phyloP scores from a whole-genome alignment of 495 filamentous ascomycete genomes.

The Sordaria brevicollis region DNA sequence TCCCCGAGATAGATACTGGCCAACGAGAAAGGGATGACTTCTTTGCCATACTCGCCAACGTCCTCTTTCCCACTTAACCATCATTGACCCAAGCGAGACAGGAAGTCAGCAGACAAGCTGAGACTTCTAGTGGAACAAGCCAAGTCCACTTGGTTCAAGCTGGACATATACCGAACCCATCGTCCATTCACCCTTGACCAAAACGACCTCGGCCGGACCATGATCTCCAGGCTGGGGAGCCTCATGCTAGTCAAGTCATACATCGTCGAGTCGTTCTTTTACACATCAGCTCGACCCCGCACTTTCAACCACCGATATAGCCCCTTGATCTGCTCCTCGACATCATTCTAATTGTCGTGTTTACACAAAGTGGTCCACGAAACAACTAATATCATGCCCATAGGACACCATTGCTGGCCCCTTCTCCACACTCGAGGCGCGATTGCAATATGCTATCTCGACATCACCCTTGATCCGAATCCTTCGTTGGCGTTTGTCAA shows the following conservation, averaged over 20 bases:
- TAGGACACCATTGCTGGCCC: neutral
- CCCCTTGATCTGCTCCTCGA: neutral
- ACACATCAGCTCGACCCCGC: neutral
- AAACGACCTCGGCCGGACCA: neutral
- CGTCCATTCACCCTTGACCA: neutral
- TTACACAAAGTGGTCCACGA: neutral
- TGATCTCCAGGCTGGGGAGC: neutral
- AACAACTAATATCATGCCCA: neutral
- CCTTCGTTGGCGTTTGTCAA: neutral
- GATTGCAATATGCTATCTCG: neutral
- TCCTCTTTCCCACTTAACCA: neutral
- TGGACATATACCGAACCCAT: neutral
- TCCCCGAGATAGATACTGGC: neutral
- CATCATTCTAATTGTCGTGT: neutral
- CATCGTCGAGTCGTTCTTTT: neutral
- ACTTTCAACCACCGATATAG: neutral
- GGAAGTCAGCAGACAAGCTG: neutral
- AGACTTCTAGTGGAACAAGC: neutral
- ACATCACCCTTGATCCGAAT: neutral
- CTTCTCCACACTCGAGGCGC: neutral
- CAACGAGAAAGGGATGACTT: neutral
- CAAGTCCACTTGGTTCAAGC: neutral
- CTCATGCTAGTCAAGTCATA: neutral
- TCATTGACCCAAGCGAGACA: neutral
- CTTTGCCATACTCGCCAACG: neutral